A percentile compares a stretch with the other conserved stretches of the same genome.
Evolutionary conservation across 805 yeast species (phyloP).

Genomic region (Kodamaea jinghongensis): DNA sequence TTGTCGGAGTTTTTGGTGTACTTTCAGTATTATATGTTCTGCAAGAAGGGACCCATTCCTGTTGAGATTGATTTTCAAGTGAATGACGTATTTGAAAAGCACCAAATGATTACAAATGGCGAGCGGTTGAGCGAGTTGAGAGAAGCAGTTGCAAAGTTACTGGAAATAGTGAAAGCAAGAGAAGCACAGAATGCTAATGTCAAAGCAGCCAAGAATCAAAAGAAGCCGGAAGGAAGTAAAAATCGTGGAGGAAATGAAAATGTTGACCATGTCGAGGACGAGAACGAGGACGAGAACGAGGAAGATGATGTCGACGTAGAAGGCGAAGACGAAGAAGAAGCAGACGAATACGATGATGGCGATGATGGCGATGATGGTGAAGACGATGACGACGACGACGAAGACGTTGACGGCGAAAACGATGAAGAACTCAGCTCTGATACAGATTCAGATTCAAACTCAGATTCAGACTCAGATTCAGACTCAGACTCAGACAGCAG

Average conservation of each 20-base stretch:
- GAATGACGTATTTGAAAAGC: constrained; percentile 38
- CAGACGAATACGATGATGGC: constrained; percentile 15
- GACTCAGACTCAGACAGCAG: constrained; percentile 11
- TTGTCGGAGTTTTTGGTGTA: constrained; percentile 35
- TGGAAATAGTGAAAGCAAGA: too few species aligned
- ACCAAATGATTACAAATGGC: constrained; percentile 27
- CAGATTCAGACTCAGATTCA: constrained; percentile 6
- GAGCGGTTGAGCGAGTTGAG: constrained; percentile 43
- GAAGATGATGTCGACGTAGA: constrained; percentile 16
- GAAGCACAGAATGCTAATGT: constrained; percentile 2
- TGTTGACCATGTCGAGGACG: constrained; percentile 6
- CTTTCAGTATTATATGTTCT: constrained; percentile 68
- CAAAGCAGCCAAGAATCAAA: constrained; percentile 10
- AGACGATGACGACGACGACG: constrained; percentile 8
- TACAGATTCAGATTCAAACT: background rate
- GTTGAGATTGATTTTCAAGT: constrained; percentile 57
- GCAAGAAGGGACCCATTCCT: constrained; percentile 63
- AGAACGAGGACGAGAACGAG: constrained; percentile 17
- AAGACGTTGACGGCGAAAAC: background rate
- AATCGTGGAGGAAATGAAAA: background rate
- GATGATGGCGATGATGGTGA: constrained; percentile 13
- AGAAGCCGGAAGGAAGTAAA: constrained; percentile 19
- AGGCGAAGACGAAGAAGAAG: constrained; percentile 14
- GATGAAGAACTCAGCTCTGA: background rate
- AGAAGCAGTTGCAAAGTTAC: constrained; percentile 10